Base-by-base conservation (phyloP, 202 grass and related monocot species). In the Setaria italica region DNA sequence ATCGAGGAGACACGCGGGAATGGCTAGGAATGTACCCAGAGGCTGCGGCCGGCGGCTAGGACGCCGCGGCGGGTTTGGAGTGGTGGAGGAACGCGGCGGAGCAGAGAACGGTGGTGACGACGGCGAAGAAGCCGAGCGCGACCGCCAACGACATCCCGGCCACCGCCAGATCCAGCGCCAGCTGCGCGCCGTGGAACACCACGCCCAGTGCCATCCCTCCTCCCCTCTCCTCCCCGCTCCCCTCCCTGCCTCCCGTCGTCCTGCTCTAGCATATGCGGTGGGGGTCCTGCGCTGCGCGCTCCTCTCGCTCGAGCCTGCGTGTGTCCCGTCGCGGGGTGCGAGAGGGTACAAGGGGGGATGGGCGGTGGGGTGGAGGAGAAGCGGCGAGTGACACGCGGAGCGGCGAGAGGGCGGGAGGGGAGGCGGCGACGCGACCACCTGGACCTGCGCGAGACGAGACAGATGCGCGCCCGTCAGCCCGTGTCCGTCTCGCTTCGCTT, bases 31-130 rank as follows among this genome's bases (percentile, higher is more conserved):
- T 70, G 70, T 64, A 87, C 85, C 81, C 55, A 81, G 68, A 76
- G 72, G 75, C 13, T 34, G 69, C 34, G 48, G 82, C 11, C 13
- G 15, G 37, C 39, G 67, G 68, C 69, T 88, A 93, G 32, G 88
- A 87, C 37, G 80, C 68, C 30, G 83, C 77, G 66, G 87, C 10
- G 76, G 88, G 77, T 80, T 88, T 95, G 67, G 91, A 87, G 46
- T 95, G 85, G 62, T 94, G 84, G 85, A 99, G 67, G 77, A 99
- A 99, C 49, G 94, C 85, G 60, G 85, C 87, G 50, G 87, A 83
- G 90, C 91, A 99, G 74, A 99, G 94, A 55, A 97, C 84, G 43
- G 79, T 49, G 80, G 94, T 77, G 88, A 97, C 68, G 75, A 99
- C 74, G 82, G 91, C 74, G 83, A 96, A 99, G 87, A 97, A 75